Evolutionary conservation across 2,329 filamentous ascomycete genomes (phyloP).

Genomic region (Verticillium alfalfae): DNA sequence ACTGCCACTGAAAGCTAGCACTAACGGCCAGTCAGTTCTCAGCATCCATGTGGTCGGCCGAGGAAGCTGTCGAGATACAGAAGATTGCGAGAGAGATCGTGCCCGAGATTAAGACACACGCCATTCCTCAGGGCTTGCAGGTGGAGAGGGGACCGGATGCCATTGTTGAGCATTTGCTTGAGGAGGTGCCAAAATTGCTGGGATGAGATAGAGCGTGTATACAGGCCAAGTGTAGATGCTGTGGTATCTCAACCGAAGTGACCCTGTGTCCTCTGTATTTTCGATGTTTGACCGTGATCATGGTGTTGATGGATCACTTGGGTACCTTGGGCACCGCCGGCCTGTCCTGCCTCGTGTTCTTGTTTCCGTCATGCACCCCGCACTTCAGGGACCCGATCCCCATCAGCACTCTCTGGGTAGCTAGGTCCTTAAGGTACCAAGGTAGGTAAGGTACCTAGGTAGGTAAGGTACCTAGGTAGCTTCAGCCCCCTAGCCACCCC

Average conservation of each 20-base stretch:
- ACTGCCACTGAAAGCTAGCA: not conserved
- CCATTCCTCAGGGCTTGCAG: constrained; percentile 48
- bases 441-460: too few species aligned
- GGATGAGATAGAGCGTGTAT: constrained; percentile 1
- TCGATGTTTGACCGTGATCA: too few species aligned
- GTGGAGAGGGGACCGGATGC: constrained; percentile 47
- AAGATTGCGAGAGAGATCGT: constrained; percentile 33
- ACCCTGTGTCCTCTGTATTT: too few species aligned
- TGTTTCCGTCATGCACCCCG: not conserved
- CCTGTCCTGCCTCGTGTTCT: not conserved
- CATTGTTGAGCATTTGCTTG: constrained; percentile 45
- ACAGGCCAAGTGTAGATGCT: not conserved
- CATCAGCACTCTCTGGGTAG: not conserved
- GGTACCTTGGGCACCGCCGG: too few species aligned
- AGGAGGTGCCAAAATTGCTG: constrained; percentile 27
- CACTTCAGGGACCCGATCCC: not conserved
- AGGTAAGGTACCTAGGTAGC: too few species aligned
- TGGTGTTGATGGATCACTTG: too few species aligned
- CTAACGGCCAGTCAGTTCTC: constrained; percentile 39
- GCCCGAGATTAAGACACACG: constrained; percentile 43
- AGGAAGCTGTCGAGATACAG: constrained; percentile 39
- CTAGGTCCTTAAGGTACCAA: not conserved
- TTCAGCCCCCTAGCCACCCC: too few species aligned
- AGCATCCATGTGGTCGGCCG: constrained; percentile 47
- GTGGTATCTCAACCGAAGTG: too few species aligned